phyloP scores from a whole-genome alignment of 2,329 filamentous ascomycete genomes.

The Alternaria sp. region DNA sequence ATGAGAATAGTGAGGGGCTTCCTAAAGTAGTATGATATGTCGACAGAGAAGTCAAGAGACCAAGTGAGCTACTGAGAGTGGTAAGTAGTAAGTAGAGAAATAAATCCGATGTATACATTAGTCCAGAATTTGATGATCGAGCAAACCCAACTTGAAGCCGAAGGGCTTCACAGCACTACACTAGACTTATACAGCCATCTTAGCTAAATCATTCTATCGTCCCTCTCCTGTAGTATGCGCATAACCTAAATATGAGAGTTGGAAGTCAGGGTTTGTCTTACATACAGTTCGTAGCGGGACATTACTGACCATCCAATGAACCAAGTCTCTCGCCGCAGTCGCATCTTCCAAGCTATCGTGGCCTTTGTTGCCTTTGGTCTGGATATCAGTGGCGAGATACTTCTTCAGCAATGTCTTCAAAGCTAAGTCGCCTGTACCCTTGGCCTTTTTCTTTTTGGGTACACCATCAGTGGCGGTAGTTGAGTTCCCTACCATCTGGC shows the following conservation, averaged over 20 bases:
- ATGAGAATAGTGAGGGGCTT: conserved; percentile 1
- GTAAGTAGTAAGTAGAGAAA: no score
- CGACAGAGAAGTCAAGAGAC: neutral
- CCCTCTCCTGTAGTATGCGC: conserved; percentile 2
- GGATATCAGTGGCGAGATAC: conserved; percentile 84
- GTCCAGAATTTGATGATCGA: neutral
- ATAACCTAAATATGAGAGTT: conserved; percentile 18
- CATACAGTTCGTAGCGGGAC: no score
- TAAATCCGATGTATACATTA: neutral
- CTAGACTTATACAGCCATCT: neutral
- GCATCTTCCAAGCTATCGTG: conserved; percentile 95
- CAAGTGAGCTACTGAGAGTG: neutral
- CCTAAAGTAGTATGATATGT: neutral
- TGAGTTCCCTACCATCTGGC: neutral
- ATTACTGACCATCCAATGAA: conserved; percentile 74
- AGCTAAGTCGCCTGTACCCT: conserved; percentile 19
- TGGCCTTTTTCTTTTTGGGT: conserved; percentile 10
- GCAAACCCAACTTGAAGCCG: neutral
- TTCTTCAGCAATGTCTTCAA: conserved; percentile 86
- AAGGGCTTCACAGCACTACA: neutral
- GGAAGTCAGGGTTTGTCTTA: no score
- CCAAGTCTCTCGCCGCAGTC: conserved; percentile 84
- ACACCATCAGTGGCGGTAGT: neutral
- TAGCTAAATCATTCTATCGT: neutral
- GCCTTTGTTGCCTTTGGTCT: conserved; percentile 72